Percentiles rank a stretch among this genome's conserved stretches.
Conservation (phyloP, 139 green algal species). For the Axilococcus clingmanii region DNA sequence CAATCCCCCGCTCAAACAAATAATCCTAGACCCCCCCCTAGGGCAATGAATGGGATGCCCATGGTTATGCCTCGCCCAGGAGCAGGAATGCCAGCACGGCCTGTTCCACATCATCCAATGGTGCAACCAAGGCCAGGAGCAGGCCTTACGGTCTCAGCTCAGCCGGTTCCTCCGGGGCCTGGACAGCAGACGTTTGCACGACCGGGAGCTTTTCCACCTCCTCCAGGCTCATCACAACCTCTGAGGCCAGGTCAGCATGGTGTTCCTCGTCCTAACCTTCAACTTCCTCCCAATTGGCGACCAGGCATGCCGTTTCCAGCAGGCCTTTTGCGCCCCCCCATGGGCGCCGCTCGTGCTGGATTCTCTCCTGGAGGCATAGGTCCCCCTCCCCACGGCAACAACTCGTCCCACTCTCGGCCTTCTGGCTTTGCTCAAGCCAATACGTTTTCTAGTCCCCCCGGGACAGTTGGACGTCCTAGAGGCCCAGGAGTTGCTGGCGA, state of each 20-base stretch:
- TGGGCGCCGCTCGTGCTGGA: neutral
- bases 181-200: neutral
- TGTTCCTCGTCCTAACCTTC: too few species aligned
- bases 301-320: constrained; percentile 3
- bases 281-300: neutral
- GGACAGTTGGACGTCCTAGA: too few species aligned
- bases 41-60: neutral
- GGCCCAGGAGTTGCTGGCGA: too few species aligned
- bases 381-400: neutral
- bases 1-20: neutral
- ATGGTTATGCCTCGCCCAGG: constrained; percentile 6
- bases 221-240: neutral
- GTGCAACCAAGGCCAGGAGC: neutral
- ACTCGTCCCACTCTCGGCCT: too few species aligned
- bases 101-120: neutral
- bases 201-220: neutral
- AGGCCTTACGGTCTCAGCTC: neutral
- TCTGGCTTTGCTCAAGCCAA: too few species aligned
- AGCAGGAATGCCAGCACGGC: constrained; percentile 5
- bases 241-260: too few species aligned
- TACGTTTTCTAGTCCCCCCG: too few species aligned
- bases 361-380: neutral
- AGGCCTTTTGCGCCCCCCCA: neutral
- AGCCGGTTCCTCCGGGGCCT: neutral
- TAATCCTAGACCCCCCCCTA: neutral